Evolutionary conservation across 371 early-diverging fungal species (phyloP), one percentile per base, ranked within the genome.

Genomic region (Conidiobolus incongruus): DNA sequence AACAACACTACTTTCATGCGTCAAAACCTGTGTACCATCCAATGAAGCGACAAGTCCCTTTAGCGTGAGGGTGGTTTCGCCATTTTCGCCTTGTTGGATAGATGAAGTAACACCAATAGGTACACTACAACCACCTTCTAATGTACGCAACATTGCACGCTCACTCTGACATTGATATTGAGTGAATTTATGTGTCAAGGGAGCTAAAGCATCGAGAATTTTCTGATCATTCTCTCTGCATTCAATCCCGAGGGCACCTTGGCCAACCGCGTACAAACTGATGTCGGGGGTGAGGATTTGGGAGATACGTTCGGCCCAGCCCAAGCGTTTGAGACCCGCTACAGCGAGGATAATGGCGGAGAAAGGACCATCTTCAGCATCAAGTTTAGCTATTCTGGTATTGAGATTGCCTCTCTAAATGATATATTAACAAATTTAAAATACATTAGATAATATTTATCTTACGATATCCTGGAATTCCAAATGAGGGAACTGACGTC

Each of bases 91-190:
- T 19, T 48, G 28, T 33, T 43, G 36, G 20, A 50, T 42, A 37
- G 48, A 50, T 1, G 87, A 71, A 50, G 65, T 67, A 16, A 91
- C 93, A 40, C 93, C 96, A 50, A 94, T 78, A 4, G 96, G 95
- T 39, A 95, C 92, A 44, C 76, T 79, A 64, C 96, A 95, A 1
- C 96, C 96, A 28, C 96, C 96, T 61, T 94, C 91, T 16, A 96
- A 58, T 19, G 56, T 61, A 17, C 85, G 70, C 85, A 94, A 81
- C 49, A 92, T 64, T 21, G 74, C 62, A n/a, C 95, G 82, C 52
- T 96, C 96, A 4, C 81, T 74, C 22, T 62, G 54, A 45, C 87
- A 86, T 16, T 70, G 54, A 28, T 84, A 41, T 26, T 72, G 58
- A 0, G 91, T 79, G 4, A 59, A 59, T 26, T 47, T 22, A 48